Percentiles rank a stretch among this genome's conserved stretches.
phyloP scores from a whole-genome alignment of 805 yeast genomes.

The Osmozyma mogii region DNA sequence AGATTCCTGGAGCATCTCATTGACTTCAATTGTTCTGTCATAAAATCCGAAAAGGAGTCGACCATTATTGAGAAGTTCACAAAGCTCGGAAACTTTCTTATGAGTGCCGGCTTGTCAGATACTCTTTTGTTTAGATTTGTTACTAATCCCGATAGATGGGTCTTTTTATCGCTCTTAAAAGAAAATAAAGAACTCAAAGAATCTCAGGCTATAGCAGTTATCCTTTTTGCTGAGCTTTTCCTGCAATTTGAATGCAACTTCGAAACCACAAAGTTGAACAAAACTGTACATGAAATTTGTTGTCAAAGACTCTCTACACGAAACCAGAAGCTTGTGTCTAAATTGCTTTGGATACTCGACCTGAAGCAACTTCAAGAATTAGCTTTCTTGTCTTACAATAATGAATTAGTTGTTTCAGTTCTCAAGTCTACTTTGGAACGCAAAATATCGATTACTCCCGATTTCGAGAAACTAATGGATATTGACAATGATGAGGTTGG shows the following conservation, averaged over 20 bases:
- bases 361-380: slow-evolving; percentile 14
- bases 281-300: slow-evolving; percentile 6
- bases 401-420: slow-evolving; percentile 3
- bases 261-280: slow-evolving; percentile 7
- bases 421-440: slow-evolving; percentile 3
- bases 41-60: slow-evolving; percentile 14
- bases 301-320: slow-evolving; percentile 2
- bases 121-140: slow-evolving; percentile 9
- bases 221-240: slow-evolving; percentile 28
- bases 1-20: slow-evolving; percentile 42
- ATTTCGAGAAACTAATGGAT: slow-evolving; percentile 5
- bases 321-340: slow-evolving; percentile 13
- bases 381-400: slow-evolving; percentile 3
- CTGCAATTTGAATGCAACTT: slow-evolving; percentile 17
- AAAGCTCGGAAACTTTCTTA: slow-evolving; percentile 34
- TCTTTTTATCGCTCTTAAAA: slow-evolving; percentile 8
- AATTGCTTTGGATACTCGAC: slow-evolving; percentile 20
- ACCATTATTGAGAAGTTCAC: slow-evolving; percentile 32
- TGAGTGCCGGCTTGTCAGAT: slow-evolving; percentile 8
- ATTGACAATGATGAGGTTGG: slow-evolving; percentile 5
- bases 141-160: slow-evolving; percentile 13
- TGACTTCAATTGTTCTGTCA: slow-evolving; percentile 26
- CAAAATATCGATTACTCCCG: slow-evolving; percentile 4
- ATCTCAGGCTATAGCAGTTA: slow-evolving; percentile 20
- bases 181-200: slow-evolving; percentile 8